Conservation (phyloP, 2,329 filamentous ascomycete species). For the Tolypocladium cylindrosporum region DNA sequence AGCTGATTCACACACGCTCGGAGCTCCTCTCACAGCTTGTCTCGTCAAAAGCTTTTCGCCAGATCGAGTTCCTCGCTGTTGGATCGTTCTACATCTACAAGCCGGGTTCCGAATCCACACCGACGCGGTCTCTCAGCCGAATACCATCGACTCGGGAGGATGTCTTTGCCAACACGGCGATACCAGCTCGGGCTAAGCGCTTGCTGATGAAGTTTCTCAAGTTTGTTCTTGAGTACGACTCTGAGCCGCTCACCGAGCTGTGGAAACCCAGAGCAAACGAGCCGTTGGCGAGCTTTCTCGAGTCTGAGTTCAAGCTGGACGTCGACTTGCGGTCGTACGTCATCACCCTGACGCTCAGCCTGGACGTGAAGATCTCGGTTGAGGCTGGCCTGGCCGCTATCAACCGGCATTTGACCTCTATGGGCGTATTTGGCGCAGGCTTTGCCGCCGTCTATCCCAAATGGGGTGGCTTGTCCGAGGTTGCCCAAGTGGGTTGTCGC, state of each 20-base stretch:
- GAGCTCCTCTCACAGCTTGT: conserved; percentile 69
- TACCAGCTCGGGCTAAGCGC: conserved; percentile 74
- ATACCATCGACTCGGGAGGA: conserved; percentile 89
- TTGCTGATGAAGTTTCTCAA: conserved; percentile 89
- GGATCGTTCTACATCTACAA: conserved; percentile 82
- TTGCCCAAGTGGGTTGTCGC: conserved; percentile 84
- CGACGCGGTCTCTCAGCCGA: conserved; percentile 42
- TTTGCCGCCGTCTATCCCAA: conserved; percentile 87
- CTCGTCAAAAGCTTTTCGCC: conserved; percentile 78
- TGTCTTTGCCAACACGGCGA: conserved; percentile 68
- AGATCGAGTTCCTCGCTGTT: conserved; percentile 88
- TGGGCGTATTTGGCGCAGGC: conserved; percentile 77
- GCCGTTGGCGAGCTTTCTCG: conserved; percentile 49
- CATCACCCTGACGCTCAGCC: conserved; percentile 61
- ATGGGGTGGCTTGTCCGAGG: conserved; percentile 83
- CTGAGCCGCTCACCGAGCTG: conserved; percentile 37
- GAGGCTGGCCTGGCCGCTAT: conserved; percentile 61
- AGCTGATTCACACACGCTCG: conserved; percentile 78
- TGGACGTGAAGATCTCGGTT: conserved; percentile 53
- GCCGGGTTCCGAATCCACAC: conserved; percentile 16
- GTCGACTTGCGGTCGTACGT: conserved; percentile 52
- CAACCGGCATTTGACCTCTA: conserved; percentile 71
- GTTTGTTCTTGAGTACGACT: conserved; percentile 66
- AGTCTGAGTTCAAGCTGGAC: conserved; percentile 56
- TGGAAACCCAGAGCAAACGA: conserved; percentile 49